These are phyloP conservation scores for Erigeron philadelphicus DNA, from an alignment of 140 eudicot species.

Conservation along the genomic window DNA sequence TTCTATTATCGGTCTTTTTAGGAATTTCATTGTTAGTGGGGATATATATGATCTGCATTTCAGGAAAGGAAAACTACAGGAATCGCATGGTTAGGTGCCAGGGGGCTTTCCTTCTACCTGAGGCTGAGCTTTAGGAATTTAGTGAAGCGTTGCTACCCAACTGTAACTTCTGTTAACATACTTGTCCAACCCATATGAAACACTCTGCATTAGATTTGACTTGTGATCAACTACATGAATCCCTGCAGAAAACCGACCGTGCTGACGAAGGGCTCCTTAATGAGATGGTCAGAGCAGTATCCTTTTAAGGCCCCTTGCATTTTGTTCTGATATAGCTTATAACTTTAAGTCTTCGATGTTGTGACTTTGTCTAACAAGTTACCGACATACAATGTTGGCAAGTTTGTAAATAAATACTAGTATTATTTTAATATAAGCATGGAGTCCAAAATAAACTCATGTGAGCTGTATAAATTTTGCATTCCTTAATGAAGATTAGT, in stretches of 20 bases:
- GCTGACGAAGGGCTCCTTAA: constrained; percentile 75
- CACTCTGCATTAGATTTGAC: neutral
- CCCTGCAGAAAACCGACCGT: constrained; percentile 58
- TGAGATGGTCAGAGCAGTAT: constrained; percentile 91
- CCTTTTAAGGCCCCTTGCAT: constrained; percentile 34
- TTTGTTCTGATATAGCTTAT: neutral
- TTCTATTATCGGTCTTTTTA: neutral
- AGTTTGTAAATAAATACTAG: neutral
- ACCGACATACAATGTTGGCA: neutral
- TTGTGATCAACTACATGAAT: constrained; percentile 10
- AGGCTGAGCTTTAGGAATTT: constrained; percentile 57
- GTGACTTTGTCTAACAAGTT: neutral
- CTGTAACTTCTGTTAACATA: constrained; percentile 39
- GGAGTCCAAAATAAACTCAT: neutral
- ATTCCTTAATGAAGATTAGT: constrained; percentile 55
- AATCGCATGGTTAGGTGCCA: constrained; percentile 78
- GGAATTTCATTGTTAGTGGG: neutral
- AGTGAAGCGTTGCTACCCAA: constrained; percentile 74
- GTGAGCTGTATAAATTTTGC: constrained; percentile 21
- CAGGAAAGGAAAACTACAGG: constrained; percentile 72
- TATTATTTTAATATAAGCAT: neutral
- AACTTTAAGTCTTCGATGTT: neutral
- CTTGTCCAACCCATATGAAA: constrained; percentile 7
- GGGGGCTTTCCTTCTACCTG: constrained; percentile 58
- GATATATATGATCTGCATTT: constrained; percentile 18